These are phyloP conservation scores for Pythium angustatum DNA, from an alignment of 352 stramenopile species.

Conservation along the genomic window DNA sequence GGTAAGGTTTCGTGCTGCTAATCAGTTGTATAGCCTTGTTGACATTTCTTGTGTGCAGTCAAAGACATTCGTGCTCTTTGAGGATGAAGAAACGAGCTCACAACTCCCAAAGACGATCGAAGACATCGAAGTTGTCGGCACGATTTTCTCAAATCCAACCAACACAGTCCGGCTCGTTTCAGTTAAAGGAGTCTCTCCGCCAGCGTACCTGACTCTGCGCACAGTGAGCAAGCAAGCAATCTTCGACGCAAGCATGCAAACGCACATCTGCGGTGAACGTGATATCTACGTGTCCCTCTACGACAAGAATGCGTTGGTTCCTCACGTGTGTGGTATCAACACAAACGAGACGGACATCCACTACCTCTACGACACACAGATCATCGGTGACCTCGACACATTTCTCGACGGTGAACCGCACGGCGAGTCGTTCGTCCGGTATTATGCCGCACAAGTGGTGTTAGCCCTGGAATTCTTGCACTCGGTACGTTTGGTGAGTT, in stretches of 20 bases:
- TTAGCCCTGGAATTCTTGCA: slow-evolving; percentile 83
- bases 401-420: slow-evolving; percentile 70
- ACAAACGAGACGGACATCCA: slow-evolving; percentile 84
- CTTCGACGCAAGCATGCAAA: slow-evolving; percentile 78
- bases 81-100: slow-evolving; percentile 40
- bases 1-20: slow-evolving; percentile 26
- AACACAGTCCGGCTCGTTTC: slow-evolving; percentile 76
- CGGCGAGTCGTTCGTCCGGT: slow-evolving; percentile 79
- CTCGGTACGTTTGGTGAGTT: slow-evolving; percentile 36
- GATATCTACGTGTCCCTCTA: slow-evolving; percentile 85
- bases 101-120: slow-evolving; percentile 52
- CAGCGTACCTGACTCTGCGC: slow-evolving; percentile 68
- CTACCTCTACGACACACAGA: slow-evolving; percentile 76
- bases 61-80: slow-evolving; percentile 59
- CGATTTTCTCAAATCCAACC: slow-evolving; percentile 70
- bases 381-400: slow-evolving; percentile 81
- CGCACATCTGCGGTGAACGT: slow-evolving; percentile 75
- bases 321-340: slow-evolving; percentile 68
- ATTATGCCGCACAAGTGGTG: slow-evolving; percentile 85
- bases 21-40: not conserved
- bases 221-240: slow-evolving; percentile 83
- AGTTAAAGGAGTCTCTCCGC: slow-evolving; percentile 56
- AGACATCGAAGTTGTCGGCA: slow-evolving; percentile 71
- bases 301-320: slow-evolving; percentile 74
- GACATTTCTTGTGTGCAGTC: slow-evolving; percentile 31